phyloP scores from a whole-genome alignment of 2,329 filamentous ascomycete genomes.

The Tolypocladium inflatum region DNA sequence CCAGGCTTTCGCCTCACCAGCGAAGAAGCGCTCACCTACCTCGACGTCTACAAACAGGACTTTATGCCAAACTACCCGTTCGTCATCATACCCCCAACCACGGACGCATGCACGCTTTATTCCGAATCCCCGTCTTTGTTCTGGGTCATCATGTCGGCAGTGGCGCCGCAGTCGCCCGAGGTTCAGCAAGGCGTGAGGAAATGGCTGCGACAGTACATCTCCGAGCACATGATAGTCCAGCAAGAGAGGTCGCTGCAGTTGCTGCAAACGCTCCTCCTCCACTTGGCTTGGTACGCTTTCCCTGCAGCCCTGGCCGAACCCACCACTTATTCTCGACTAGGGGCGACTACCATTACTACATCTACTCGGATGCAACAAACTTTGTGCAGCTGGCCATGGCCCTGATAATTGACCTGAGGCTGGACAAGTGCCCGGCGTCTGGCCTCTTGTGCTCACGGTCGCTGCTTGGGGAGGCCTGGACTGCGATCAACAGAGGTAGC shows the following conservation, averaged over 20 bases:
- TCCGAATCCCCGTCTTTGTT: conserved; percentile 24
- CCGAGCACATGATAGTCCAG: no score
- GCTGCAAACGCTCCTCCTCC: no score
- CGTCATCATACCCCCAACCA: conserved; percentile 16
- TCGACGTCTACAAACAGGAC: conserved; percentile 22
- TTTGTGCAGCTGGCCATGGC: conserved; percentile 28
- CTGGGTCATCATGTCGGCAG: conserved; percentile 20
- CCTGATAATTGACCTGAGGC: conserved; percentile 26
- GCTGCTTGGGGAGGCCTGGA: conserved; percentile 22
- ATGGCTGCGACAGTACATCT: no score
- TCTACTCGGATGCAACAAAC: conserved; percentile 25
- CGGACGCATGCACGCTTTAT: conserved; percentile 20
- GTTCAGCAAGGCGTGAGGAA: no score
- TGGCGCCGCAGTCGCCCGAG: no score
- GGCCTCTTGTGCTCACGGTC: conserved; percentile 13
- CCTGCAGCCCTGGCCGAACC: no score
- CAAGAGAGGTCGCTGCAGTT: no score
- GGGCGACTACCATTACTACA: conserved; percentile 29
- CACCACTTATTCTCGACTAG: conserved; percentile 9
- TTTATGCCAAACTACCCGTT: conserved; percentile 28
- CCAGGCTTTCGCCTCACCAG: conserved; percentile 24
- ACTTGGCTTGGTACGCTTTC: no score
- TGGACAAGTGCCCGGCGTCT: conserved; percentile 19
- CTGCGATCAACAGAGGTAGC: conserved; percentile 9
- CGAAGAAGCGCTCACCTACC: conserved; percentile 19